Evolutionary conservation across 2,329 filamentous ascomycete species (phyloP).

Genomic region (Colletotrichum shisoi): DNA sequence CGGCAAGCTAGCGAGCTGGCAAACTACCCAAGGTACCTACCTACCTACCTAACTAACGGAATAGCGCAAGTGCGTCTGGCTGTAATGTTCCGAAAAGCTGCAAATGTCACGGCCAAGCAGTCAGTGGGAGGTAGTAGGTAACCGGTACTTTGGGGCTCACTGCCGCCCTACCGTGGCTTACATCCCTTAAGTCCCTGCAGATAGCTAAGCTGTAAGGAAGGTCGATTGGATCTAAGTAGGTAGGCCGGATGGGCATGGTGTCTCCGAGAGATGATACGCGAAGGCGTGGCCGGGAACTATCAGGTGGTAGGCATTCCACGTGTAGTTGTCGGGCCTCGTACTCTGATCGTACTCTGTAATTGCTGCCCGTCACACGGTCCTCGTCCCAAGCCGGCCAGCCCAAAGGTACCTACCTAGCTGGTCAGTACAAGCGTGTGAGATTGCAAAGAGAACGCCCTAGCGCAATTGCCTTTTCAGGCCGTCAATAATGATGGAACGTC

Average conservation of each 20-base stretch:
- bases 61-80: not conserved
- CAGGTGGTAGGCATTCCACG: not conserved
- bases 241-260: not conserved
- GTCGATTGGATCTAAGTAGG: not conserved
- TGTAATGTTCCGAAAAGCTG: not conserved
- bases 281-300: not conserved
- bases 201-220: not conserved
- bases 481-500: slow-evolving; percentile 8
- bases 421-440: not conserved
- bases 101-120: not conserved
- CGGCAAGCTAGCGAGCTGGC: slow-evolving; percentile 2
- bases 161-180: not conserved
- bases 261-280: not conserved
- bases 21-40: not conserved
- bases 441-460: slow-evolving; percentile 20
- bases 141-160: not conserved
- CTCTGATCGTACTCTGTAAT: not conserved
- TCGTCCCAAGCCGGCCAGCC: not conserved
- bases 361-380: not conserved
- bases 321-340: not conserved
- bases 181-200: not conserved
- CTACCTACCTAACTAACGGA: not conserved
- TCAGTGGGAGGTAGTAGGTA: not conserved
- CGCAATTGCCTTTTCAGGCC: slow-evolving; percentile 24
- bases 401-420: not conserved